Conservation (phyloP, 352 stramenopile species). For the Labyrinthula sp. region DNA sequence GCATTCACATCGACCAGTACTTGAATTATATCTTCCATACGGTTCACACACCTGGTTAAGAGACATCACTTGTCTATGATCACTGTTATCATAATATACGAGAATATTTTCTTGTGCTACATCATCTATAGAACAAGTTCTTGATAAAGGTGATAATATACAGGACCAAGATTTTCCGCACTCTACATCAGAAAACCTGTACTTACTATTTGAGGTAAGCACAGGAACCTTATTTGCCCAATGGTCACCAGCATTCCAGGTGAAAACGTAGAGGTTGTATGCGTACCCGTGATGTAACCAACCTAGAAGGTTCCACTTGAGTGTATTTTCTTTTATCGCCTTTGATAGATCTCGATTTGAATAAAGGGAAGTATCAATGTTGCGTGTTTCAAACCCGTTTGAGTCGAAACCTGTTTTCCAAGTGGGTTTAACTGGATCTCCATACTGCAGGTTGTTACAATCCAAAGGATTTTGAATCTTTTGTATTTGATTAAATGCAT, state of each 20-base stretch:
- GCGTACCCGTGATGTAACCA: slow-evolving; percentile 25
- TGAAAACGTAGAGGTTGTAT: slow-evolving; percentile 25
- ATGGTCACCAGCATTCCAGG: slow-evolving; percentile 10
- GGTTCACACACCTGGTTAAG: slow-evolving; percentile 18
- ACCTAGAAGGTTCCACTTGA: slow-evolving; percentile 18
- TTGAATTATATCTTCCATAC: slow-evolving; percentile 3
- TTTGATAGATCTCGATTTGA: too few relatives aligned
- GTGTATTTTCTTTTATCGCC: neutral
- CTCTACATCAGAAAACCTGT: slow-evolving; percentile 8
- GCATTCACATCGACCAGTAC: slow-evolving; percentile 18
- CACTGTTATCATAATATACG: slow-evolving; percentile 1
- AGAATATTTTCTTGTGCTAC: neutral
- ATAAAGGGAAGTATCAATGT: slow-evolving; percentile 1
- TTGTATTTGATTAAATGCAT: slow-evolving; percentile 1
- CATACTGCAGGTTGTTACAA: slow-evolving; percentile 10
- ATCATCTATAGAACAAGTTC: slow-evolving; percentile 3
- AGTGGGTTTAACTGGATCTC: slow-evolving; percentile 11
- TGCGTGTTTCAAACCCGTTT: slow-evolving; percentile 1
- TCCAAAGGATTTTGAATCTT: slow-evolving; percentile 10
- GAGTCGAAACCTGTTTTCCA: neutral
- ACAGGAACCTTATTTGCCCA: slow-evolving; percentile 12
- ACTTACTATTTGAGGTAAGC: slow-evolving; percentile 14
- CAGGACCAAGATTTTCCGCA: slow-evolving; percentile 21
- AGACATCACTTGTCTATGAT: slow-evolving; percentile 5
- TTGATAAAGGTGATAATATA: slow-evolving; percentile 7